Conservation (phyloP, 129 eudicot species). For the Artemisia annua region DNA sequence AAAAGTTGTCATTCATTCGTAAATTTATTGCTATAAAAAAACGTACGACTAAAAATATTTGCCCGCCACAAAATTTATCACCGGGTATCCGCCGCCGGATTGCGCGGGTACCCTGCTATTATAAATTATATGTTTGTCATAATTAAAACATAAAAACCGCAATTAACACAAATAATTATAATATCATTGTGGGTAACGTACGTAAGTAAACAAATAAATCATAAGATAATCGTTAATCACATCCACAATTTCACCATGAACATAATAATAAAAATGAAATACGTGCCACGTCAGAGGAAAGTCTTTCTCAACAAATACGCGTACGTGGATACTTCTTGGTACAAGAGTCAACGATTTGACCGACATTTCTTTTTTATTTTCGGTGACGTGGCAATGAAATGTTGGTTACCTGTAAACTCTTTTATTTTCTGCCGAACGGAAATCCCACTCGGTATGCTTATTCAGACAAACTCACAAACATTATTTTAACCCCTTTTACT, state of each 20-base stretch:
- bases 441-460: slow-evolving; percentile 17
- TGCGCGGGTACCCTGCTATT: too few relatives aligned
- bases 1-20: too few relatives aligned
- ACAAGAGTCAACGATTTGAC: slow-evolving; percentile 30
- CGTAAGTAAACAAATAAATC: too few relatives aligned
- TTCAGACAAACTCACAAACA: neutral
- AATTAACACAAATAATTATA: too few relatives aligned
- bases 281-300: slow-evolving; percentile 24
- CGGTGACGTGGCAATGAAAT: slow-evolving; percentile 28
- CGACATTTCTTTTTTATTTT: neutral
- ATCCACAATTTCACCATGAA: neutral
- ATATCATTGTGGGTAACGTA: too few relatives aligned
- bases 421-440: slow-evolving; percentile 19
- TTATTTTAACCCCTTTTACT: slow-evolving; percentile 12
- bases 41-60: too few relatives aligned
- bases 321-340: slow-evolving; percentile 28
- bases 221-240: too few relatives aligned
- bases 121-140: too few relatives aligned
- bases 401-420: slow-evolving; percentile 23
- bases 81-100: too few relatives aligned
- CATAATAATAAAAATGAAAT: neutral
- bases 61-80: too few relatives aligned
- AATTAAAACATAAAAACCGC: too few relatives aligned
- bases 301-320: slow-evolving; percentile 25
- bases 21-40: too few relatives aligned